phyloP scores from a whole-genome alignment of 371 early-diverging fungal species.

The Mortierella sp. region DNA sequence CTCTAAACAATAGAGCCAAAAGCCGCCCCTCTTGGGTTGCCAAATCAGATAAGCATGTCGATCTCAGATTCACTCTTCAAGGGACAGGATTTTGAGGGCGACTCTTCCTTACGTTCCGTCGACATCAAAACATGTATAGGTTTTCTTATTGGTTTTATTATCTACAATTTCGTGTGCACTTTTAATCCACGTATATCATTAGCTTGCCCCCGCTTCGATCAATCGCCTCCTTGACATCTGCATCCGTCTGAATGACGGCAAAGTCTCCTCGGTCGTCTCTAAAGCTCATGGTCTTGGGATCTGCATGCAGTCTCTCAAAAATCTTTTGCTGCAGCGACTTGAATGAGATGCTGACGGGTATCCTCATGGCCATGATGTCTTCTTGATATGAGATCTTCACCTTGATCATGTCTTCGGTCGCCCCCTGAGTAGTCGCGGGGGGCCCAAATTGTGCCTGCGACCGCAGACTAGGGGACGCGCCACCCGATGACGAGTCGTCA shows the following conservation, averaged over 20 bases:
- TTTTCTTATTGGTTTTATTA: conserved; percentile 6
- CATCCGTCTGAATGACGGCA: conserved; percentile 27
- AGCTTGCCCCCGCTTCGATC: conserved; percentile 50
- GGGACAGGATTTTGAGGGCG: too few species aligned
- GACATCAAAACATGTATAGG: background rate
- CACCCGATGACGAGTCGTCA: conserved; percentile 28
- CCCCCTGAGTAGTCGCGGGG: background rate
- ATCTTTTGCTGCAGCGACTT: conserved; percentile 67
- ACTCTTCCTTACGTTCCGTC: too few species aligned
- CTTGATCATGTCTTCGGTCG: conserved; percentile 61
- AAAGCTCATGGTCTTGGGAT: conserved; percentile 27
- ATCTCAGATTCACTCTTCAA: too few species aligned
- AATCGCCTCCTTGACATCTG: conserved; percentile 39
- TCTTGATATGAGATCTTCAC: conserved; percentile 77
- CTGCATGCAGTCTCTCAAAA: conserved; percentile 61
- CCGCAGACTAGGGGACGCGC: conserved; percentile 28
- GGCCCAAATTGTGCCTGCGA: conserved; percentile 23
- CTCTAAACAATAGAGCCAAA: too few species aligned
- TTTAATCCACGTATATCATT: conserved; percentile 47
- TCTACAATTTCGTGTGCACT: background rate
- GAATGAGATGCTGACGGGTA: conserved; percentile 69
- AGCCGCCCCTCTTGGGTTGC: too few species aligned
- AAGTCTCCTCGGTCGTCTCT: conserved; percentile 48
- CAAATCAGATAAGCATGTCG: too few species aligned
- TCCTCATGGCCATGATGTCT: conserved; percentile 81